A percentile compares a stretch with the other conserved stretches of the same genome.
These are phyloP conservation scores for Fonsecaea pedrosoi DNA, from an alignment of 2,329 filamentous ascomycete species.

Conservation along the genomic window DNA sequence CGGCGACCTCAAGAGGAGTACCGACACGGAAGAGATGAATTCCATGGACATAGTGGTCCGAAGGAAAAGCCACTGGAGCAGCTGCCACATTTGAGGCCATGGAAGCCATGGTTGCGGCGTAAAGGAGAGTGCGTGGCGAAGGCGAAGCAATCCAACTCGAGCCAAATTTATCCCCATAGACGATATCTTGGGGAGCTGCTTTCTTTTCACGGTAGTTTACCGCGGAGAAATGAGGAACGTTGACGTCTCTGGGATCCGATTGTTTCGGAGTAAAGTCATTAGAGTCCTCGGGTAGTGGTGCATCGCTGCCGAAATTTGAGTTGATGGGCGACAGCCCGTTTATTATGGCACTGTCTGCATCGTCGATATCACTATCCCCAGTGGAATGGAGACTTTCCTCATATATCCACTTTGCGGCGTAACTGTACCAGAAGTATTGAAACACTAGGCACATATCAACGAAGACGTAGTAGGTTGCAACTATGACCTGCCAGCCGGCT, in stretches of 20 bases:
- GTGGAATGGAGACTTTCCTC: slow-evolving; percentile 42
- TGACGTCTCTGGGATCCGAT: slow-evolving; percentile 23
- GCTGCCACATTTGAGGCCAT: slow-evolving; percentile 52
- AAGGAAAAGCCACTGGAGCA: slow-evolving; percentile 39
- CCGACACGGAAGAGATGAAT: slow-evolving; percentile 41
- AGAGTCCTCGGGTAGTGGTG: slow-evolving; percentile 17
- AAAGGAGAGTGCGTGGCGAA: slow-evolving; percentile 53
- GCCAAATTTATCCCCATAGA: slow-evolving; percentile 25
- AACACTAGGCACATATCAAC: slow-evolving; percentile 68
- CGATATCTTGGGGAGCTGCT: slow-evolving; percentile 11
- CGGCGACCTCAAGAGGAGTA: slow-evolving; percentile 51
- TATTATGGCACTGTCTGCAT: slow-evolving; percentile 44
- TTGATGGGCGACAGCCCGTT: slow-evolving; percentile 49
- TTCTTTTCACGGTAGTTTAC: slow-evolving; percentile 40
- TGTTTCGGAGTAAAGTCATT: slow-evolving; percentile 28
- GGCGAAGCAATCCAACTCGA: slow-evolving; percentile 39
- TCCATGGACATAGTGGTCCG: slow-evolving; percentile 33
- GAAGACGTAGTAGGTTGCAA: slow-evolving; percentile 70
- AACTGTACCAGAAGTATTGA: slow-evolving; percentile 72
- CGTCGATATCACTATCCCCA: slow-evolving; percentile 41
- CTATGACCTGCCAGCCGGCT: slow-evolving; percentile 70
- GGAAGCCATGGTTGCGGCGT: slow-evolving; percentile 54
- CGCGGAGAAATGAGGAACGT: slow-evolving; percentile 33
- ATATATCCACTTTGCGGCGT: slow-evolving; percentile 58
- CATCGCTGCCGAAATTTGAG: slow-evolving; percentile 39